A percentile compares a stretch with the other conserved stretches of the same genome.
Conservation (phyloP, 192 early-diverging fungal species). For the Chytriomyces sp. region DNA sequence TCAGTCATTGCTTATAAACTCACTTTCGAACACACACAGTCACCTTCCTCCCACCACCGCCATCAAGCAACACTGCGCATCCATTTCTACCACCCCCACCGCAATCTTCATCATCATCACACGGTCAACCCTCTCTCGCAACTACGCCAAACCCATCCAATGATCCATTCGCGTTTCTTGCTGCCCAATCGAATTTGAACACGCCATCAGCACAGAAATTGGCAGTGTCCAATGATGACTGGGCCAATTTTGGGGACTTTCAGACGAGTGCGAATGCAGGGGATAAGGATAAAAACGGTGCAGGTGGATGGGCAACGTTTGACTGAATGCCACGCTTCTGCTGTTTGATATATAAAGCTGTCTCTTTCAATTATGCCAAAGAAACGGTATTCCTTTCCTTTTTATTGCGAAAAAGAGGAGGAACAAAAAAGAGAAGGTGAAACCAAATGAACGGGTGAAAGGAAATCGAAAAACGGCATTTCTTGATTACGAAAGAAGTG, state of each 20-base stretch:
- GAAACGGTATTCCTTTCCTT: background rate
- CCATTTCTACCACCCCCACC: constrained; percentile 8
- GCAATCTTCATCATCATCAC: constrained; percentile 3
- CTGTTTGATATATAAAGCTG: background rate
- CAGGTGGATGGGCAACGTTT: constrained; percentile 32
- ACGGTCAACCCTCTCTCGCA: background rate
- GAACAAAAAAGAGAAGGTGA: background rate
- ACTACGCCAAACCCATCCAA: background rate
- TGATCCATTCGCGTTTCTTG: constrained; percentile 27
- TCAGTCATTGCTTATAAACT: background rate
- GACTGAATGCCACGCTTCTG: background rate
- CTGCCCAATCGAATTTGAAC: background rate
- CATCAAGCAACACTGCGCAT: background rate
- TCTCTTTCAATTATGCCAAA: background rate
- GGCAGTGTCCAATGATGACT: constrained; percentile 18
- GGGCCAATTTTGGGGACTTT: constrained; percentile 51
- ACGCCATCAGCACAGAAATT: background rate
- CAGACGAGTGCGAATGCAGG: constrained; percentile 14
- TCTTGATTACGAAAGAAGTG: constrained; percentile 1
- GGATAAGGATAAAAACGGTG: background rate
- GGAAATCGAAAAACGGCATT: background rate
- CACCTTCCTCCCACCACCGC: constrained; percentile 32
- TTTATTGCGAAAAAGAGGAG: background rate
- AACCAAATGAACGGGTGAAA: background rate
- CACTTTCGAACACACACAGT: background rate